These are phyloP conservation scores for Lumnitzera racemosa DNA, from an alignment of 345 rosid species.

Conservation along the genomic window DNA sequence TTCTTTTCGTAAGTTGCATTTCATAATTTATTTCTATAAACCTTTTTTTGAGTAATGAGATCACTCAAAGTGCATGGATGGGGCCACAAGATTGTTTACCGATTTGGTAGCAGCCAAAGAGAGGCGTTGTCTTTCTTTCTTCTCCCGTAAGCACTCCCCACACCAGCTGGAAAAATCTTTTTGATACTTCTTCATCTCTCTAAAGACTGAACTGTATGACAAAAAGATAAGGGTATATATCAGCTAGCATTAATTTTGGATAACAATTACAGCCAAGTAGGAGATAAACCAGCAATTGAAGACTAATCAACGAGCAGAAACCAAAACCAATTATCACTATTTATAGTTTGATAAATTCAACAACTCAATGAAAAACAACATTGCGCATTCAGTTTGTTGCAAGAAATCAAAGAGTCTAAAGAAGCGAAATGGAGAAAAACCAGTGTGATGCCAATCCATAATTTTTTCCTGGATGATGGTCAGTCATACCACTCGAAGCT, in stretches of 20 bases:
- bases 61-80: background rate
- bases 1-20: background rate
- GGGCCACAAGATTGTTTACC: slow-evolving; percentile 26
- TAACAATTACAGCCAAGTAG: too few species aligned
- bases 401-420: too few species aligned
- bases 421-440: too few species aligned
- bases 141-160: slow-evolving; percentile 73
- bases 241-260: background rate
- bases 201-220: slow-evolving; percentile 60
- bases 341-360: too few species aligned
- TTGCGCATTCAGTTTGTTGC: too few species aligned
- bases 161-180: slow-evolving; percentile 85
- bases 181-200: slow-evolving; percentile 83
- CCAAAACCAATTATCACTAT: too few species aligned
- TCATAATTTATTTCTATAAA: background rate
- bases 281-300: too few species aligned
- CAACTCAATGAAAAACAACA: too few species aligned
- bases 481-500: too few species aligned
- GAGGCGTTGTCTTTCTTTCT: slow-evolving; percentile 52
- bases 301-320: too few species aligned
- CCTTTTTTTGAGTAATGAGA: background rate
- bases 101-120: slow-evolving; percentile 49
- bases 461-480: too few species aligned
- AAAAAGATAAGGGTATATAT: background rate
- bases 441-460: too few species aligned